phyloP scores from a whole-genome alignment of 306 rosid species.

The Macrotyloma uniflorum region DNA sequence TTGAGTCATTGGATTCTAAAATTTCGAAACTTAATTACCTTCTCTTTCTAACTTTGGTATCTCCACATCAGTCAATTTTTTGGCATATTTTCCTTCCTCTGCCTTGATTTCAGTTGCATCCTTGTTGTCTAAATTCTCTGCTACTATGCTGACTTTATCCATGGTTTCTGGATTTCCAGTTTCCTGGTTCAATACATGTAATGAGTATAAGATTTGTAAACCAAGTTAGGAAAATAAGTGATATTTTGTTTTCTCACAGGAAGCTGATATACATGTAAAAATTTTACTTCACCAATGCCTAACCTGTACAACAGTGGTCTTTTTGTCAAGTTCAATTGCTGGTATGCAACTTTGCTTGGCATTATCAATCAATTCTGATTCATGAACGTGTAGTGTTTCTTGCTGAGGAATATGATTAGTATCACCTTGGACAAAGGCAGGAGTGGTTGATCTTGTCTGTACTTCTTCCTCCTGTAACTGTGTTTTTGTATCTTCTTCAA shows the following conservation, averaged over 20 bases:
- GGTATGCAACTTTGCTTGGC: background rate
- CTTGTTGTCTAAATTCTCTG: background rate
- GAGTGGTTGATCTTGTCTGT: background rate
- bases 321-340: background rate
- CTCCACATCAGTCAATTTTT: background rate
- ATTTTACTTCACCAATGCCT: background rate
- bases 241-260: background rate
- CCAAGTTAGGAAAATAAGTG: background rate
- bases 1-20: background rate
- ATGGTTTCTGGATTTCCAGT: background rate
- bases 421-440: background rate
- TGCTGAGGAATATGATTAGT: background rate
- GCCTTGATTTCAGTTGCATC: background rate
- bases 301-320: background rate
- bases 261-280: background rate
- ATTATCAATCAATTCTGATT: background rate
- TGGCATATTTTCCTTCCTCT: background rate
- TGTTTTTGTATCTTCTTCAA: background rate
- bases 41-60: background rate
- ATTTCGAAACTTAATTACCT: background rate
- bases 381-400: background rate
- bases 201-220: background rate
- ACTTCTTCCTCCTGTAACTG: background rate
- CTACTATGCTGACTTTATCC: background rate
- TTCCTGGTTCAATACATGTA: background rate